Evolutionary conservation across 192 early-diverging fungal genomes (phyloP).

Genomic region (Rhizophagus clarus): DNA sequence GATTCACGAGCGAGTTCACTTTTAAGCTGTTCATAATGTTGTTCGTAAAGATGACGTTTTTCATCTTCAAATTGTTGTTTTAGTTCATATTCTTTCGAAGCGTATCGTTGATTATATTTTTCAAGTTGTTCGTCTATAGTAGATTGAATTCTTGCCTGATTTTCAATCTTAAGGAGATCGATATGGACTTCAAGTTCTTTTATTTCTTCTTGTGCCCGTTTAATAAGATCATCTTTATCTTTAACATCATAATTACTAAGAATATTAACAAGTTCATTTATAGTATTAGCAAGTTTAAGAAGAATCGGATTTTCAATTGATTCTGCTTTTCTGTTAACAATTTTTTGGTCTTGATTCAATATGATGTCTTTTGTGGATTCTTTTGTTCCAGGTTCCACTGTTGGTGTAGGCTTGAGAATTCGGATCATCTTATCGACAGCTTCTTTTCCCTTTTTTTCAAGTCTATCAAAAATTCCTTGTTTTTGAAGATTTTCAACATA

Average conservation of each 20-base stretch:
- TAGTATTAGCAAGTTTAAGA: not conserved
- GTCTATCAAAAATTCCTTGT: slow-evolving; percentile 39
- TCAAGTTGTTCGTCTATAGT: slow-evolving; percentile 45
- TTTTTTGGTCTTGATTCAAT: not conserved
- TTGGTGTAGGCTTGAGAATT: not conserved
- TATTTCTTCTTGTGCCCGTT: not conserved
- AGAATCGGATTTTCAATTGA: not conserved
- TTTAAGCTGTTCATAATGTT: slow-evolving; percentile 51
- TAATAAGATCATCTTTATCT: not conserved
- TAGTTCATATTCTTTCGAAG: slow-evolving; percentile 60
- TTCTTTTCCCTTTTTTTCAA: not conserved
- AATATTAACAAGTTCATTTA: slow-evolving; percentile 12
- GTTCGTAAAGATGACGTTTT: slow-evolving; percentile 37
- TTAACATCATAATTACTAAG: slow-evolving; percentile 3
- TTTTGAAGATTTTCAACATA: slow-evolving; percentile 54
- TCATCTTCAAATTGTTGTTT: slow-evolving; percentile 50
- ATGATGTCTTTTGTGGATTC: no score
- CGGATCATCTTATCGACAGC: not conserved
- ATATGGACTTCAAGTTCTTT: slow-evolving; percentile 39
- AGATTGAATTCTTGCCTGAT: slow-evolving; percentile 48
- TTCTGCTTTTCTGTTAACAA: not conserved
- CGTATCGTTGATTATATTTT: slow-evolving; percentile 57
- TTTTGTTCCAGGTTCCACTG: not conserved
- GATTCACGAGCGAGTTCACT: slow-evolving; percentile 32
- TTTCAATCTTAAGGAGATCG: slow-evolving; percentile 47